Base-by-base conservation (phyloP, 2,329 filamentous ascomycete genomes). In the Epichloe coenophiala region DNA sequence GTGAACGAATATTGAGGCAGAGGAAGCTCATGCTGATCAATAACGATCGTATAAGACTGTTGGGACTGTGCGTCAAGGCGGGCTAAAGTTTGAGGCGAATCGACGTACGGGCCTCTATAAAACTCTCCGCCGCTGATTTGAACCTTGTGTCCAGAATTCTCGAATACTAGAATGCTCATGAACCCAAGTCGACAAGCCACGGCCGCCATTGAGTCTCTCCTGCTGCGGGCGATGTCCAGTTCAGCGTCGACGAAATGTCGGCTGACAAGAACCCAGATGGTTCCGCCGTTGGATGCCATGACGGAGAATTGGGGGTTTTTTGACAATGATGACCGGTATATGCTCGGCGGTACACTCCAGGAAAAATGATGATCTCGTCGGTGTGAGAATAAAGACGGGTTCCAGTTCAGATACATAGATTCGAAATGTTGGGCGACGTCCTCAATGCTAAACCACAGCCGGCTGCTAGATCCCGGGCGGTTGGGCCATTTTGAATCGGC, bases 401-500 rank as follows among this genome's bases (percentile, higher is more conserved):
- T 96, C 93, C 93, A 98, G 67, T 97, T 98, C 50, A 98, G 74
- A 65, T 97, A 98, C 57, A 98, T 80, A 17, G 90, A 95, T 63
- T 97, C 89, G 56, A 96, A 98, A 62, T 95, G 83, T 60, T 95
- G 89, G 37, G 88, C 78, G 4, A 96, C 81, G 56, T 89, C 86
- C 58, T 95, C 86, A 31, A 93, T 80, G 23, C 84, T 81, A 68
- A 97, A 94, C 91, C 93, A 97, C 62, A 95, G 94, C 1, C 85
- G 88, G n/a, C 89, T 88, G 0, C 84, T 64, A 51, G 60, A 41
- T n/a, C 5, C 15, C 15, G 13, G 17, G 7, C 4, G 36, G n/a
- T 33, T n/a, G 23, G 21, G 13, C 17, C 36, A 4, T 35, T 31
- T 39, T 31, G 23, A 2, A 23, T 12, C n/a, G 36, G 47, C 12